These are phyloP conservation scores for Cucurbita argyrosperma DNA, from an alignment of 306 rosid species.

Conservation along the genomic window DNA sequence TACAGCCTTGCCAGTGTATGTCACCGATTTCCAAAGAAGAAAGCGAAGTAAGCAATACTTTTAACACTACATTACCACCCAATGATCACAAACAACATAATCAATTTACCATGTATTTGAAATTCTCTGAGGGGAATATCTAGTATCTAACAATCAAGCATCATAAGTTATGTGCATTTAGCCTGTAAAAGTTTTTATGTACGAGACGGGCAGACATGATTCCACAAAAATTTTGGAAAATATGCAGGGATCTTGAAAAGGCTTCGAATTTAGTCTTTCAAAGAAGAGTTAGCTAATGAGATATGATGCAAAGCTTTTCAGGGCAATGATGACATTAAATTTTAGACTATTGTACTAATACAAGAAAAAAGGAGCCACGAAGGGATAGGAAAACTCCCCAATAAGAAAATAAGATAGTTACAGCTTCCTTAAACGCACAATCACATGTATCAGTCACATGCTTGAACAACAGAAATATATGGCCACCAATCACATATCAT, in stretches of 20 bases:
- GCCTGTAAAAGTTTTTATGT: neutral
- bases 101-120: neutral
- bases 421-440: neutral
- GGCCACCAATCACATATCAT: neutral
- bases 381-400: neutral
- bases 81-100: neutral
- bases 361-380: neutral
- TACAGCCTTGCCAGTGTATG: neutral
- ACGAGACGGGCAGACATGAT: neutral
- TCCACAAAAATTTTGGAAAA: neutral
- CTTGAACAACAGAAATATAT: constrained; percentile 10
- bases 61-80: neutral
- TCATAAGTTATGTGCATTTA: neutral
- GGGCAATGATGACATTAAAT: too few species aligned
- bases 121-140: neutral
- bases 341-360: neutral
- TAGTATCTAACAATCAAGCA: neutral
- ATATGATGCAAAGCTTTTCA: neutral
- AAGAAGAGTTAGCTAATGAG: neutral
- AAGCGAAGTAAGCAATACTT: neutral
- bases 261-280: neutral
- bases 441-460: constrained; percentile 2
- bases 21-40: neutral
- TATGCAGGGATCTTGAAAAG: neutral
- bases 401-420: neutral